A percentile compares a stretch with the other conserved stretches of the same genome.
phyloP scores from a whole-genome alignment of 768 basidiomycete genomes.

The Aureoboletus auriporus region DNA sequence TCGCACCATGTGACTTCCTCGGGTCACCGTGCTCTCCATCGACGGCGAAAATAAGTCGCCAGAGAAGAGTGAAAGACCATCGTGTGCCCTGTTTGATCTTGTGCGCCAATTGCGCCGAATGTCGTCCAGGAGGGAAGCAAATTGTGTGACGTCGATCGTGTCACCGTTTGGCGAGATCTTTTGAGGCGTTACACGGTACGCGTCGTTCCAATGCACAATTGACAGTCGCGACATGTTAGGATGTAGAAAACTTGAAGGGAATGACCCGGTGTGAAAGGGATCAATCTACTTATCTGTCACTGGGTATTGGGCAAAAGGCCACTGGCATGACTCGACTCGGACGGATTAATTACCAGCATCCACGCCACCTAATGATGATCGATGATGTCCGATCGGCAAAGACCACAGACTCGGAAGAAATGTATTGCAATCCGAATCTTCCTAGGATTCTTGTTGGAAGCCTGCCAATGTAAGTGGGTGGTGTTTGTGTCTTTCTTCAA shows the following conservation, averaged over 20 bases:
- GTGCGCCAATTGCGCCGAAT: slow-evolving; percentile 56
- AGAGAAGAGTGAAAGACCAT: slow-evolving; percentile 81
- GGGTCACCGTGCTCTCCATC: slow-evolving; percentile 80
- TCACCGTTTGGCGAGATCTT: slow-evolving; percentile 51
- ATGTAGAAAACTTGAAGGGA: not conserved
- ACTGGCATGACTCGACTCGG: no score
- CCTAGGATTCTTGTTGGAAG: no score
- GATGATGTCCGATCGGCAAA: no score
- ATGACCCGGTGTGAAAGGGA: not conserved
- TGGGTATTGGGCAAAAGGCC: not conserved
- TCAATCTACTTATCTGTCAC: slow-evolving; percentile 1
- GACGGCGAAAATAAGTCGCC: slow-evolving; percentile 89
- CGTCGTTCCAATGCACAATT: slow-evolving; percentile 77
- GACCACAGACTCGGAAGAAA: no score
- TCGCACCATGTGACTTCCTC: slow-evolving; percentile 87
- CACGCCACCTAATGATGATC: no score
- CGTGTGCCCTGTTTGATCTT: slow-evolving; percentile 45
- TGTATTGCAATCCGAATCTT: no score
- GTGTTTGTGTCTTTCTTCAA: no score
- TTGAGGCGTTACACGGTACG: slow-evolving; percentile 77
- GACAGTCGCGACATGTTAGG: slow-evolving; percentile 33
- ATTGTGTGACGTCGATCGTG: slow-evolving; percentile 86
- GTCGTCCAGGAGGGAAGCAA: slow-evolving; percentile 62
- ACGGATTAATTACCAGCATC: no score
- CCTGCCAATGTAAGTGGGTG: no score